Conservation (phyloP, 768 basidiomycete species). For the Panus rudis region DNA sequence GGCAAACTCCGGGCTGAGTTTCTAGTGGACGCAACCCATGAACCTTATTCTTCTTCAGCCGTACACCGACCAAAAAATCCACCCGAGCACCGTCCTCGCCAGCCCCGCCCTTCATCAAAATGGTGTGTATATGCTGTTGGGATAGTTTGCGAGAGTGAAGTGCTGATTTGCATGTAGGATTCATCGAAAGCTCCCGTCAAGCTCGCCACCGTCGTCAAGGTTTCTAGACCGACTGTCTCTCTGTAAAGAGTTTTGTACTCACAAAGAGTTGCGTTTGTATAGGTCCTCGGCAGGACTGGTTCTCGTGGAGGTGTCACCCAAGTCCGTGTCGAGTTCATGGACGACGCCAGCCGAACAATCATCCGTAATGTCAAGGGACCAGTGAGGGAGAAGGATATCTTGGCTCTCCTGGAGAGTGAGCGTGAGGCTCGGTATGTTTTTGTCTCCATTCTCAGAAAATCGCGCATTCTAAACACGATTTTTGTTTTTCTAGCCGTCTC, state of each 20-base stretch:
- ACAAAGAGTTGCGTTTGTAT: constrained; percentile 11
- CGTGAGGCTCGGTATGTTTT: constrained; percentile 93
- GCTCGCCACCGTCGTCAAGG: constrained; percentile 97
- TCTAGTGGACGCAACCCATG: constrained; percentile 6
- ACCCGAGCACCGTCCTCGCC: constrained; percentile 22
- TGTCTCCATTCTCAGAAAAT: not conserved
- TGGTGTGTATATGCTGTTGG: constrained; percentile 16
- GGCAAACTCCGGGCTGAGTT: constrained; percentile 17
- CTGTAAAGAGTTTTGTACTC: constrained; percentile 6
- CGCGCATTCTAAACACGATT: not conserved
- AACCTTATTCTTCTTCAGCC: constrained; percentile 26
- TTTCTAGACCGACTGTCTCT: constrained; percentile 23
- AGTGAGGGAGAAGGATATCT: constrained; percentile 91
- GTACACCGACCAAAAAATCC: constrained; percentile 21
- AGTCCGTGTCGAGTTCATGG: constrained; percentile 99
- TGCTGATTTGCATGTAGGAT: constrained; percentile 42
- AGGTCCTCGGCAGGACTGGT: constrained; percentile 98
- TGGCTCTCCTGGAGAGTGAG: constrained; percentile 95
- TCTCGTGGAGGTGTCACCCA: constrained; percentile 99
- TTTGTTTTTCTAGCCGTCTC: constrained; percentile 22
- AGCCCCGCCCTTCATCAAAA: constrained; percentile 19
- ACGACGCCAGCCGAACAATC: constrained; percentile 91
- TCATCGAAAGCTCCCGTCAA: constrained; percentile 90
- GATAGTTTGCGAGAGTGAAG: not conserved
- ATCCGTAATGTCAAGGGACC: constrained; percentile 99